phyloP scores from a whole-genome alignment of 139 green algal species.

The Spirogloea muscicola region DNA sequence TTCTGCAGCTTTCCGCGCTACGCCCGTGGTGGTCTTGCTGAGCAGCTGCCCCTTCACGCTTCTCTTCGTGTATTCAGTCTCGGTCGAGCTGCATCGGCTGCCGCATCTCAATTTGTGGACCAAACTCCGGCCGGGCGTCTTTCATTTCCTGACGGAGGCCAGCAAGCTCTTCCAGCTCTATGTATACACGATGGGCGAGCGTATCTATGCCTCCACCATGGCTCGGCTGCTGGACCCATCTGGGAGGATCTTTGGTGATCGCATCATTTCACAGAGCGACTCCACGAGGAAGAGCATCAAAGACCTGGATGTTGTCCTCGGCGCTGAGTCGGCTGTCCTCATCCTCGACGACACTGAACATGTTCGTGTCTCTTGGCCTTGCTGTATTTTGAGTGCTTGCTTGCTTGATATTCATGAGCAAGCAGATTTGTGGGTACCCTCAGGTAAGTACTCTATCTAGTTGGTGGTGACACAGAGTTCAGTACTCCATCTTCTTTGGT shows the following conservation, averaged over 20 bases:
- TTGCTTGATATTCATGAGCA: too few species aligned
- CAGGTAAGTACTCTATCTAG: too few species aligned
- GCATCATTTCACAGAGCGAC: conserved; percentile 56
- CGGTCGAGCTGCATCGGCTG: conserved; percentile 51
- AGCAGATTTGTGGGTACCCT: too few species aligned
- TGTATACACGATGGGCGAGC: conserved; percentile 96
- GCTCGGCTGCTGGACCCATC: conserved; percentile 69
- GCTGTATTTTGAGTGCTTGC: too few species aligned
- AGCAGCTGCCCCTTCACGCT: too few species aligned
- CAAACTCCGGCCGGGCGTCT: conserved; percentile 79
- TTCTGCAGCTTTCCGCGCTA: too few species aligned
- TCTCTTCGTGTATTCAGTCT: neutral
- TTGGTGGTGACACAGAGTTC: too few species aligned
- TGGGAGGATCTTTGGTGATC: conserved; percentile 54
- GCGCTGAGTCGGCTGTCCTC: conserved; percentile 61
- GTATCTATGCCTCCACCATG: conserved; percentile 81
- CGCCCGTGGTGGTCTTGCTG: too few species aligned
- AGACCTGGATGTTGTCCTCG: conserved; percentile 84
- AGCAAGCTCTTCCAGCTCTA: conserved; percentile 72
- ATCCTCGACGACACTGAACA: conserved; percentile 89
- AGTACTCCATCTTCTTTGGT: too few species aligned
- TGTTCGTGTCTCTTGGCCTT: too few species aligned
- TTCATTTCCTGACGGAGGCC: conserved; percentile 49
- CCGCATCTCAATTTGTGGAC: conserved; percentile 81
- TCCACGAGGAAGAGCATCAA: conserved; percentile 57